Percentiles rank a stretch among this genome's conserved stretches.
These are phyloP conservation scores for Chrysoporthe deuterocubensis DNA, from an alignment of 2,329 filamentous ascomycete species.

Conservation along the genomic window DNA sequence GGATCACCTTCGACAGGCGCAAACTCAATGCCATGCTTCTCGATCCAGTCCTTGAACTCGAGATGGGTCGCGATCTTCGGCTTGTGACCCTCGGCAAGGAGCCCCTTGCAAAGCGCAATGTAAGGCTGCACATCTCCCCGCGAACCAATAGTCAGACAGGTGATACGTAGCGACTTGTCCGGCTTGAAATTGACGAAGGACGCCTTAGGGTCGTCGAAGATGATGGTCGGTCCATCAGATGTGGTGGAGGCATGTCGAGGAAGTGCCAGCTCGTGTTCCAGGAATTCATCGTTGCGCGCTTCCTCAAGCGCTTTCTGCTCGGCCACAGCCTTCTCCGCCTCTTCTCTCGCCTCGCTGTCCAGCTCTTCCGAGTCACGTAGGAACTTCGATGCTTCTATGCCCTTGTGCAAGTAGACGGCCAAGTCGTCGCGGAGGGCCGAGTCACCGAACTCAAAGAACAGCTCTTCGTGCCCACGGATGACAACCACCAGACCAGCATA, in stretches of 20 bases:
- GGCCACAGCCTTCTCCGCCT: constrained; percentile 74
- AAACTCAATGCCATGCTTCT: constrained; percentile 93
- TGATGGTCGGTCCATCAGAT: constrained; percentile 70
- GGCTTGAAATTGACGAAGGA: constrained; percentile 94
- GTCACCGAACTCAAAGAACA: constrained; percentile 92
- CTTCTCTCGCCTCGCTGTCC: constrained; percentile 69
- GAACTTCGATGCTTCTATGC: constrained; percentile 72
- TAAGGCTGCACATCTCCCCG: constrained; percentile 97
- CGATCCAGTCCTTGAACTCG: constrained; percentile 88
- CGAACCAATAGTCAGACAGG: constrained; percentile 94
- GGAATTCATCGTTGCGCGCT: constrained; percentile 63
- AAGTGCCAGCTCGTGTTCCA: constrained; percentile 54
- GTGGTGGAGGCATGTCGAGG: constrained; percentile 51
- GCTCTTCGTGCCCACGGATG: constrained; percentile 89
- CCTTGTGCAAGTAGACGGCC: constrained; percentile 76
- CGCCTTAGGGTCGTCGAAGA: constrained; percentile 87
- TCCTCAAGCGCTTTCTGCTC: constrained; percentile 82
- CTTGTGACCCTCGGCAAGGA: constrained; percentile 85
- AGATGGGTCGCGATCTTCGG: constrained; percentile 87
- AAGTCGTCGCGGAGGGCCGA: constrained; percentile 86
- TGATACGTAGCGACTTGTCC: constrained; percentile 75
- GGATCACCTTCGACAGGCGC: constrained; percentile 87
- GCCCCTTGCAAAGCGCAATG: constrained; percentile 90
- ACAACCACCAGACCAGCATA: constrained; percentile 92
- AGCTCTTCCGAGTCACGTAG: constrained; percentile 72